Evolutionary conservation across 805 yeast genomes (phyloP), one percentile per base, ranked within the genome.

Genomic region (Priceomyces medius): DNA sequence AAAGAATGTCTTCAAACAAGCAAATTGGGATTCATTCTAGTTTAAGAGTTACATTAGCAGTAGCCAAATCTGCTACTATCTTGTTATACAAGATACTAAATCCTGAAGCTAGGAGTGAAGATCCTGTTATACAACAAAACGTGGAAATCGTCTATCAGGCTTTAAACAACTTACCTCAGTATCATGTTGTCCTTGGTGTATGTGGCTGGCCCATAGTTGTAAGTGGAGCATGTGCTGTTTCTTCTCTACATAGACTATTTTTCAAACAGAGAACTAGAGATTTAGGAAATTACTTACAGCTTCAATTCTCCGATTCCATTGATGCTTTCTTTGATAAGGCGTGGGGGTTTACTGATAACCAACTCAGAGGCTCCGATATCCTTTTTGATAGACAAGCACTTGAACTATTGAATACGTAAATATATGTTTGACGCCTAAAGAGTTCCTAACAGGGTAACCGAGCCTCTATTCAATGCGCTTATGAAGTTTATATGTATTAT

Each of bases 141-240:
- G 34, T 31, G 19, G 34, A 31, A 16, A 13, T 13, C 12, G 34
- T 31, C 19, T 31, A 31, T 17, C 4, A 31, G 8, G 19, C 21
- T 31, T 14, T 31, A 9, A 31, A 14, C 7, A 31, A 14, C 34
- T 10, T 31, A 9, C 34, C 34, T 31, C 21, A 4, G 12, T 17
- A 31, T 31, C 34, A 31, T 31, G 34, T 31, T 14, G 16, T 20
- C 21, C 19, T 17, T 19, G 34, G 34, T 13, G 12, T 12, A 14
- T 31, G 16, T n/a, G 34, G 34, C 18, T 31, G 34, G 34, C 9
- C 20, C 19, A 31, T 31, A 7, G 34, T 31, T 7, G 34, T 31
- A 10, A 19, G 21, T 17, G 34, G 34, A 10, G 19, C 34, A 31
- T 31, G 34, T 31, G 34, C 34, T 13, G 7, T 31, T 17, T 31